Conservation (phyloP, 192 early-diverging fungal species). For the Geosiphon pyriformis region DNA sequence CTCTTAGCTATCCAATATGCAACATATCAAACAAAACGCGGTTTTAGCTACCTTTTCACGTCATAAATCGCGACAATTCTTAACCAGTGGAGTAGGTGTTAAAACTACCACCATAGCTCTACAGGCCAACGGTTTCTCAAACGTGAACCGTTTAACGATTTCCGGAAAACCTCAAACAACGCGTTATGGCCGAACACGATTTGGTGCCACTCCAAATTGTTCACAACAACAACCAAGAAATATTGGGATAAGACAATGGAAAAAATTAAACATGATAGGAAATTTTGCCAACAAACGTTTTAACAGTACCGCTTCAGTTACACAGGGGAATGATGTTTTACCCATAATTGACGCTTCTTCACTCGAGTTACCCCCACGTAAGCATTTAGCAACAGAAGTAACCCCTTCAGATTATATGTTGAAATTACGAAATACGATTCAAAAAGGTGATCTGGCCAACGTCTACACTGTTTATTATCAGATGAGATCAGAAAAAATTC, state of each 20-base stretch:
- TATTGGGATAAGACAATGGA: not conserved
- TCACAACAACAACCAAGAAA: not conserved
- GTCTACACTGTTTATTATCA: too few species aligned
- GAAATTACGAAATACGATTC: too few species aligned
- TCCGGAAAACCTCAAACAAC: slow-evolving; percentile 1
- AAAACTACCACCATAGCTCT: not conserved
- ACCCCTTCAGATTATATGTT: too few species aligned
- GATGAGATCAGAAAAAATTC: not conserved
- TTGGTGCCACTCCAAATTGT: too few species aligned
- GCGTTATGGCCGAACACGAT: not conserved
- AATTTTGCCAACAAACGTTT: not conserved
- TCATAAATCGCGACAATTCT: slow-evolving; percentile 10
- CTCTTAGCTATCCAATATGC: too few species aligned
- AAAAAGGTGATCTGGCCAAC: too few species aligned
- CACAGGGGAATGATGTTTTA: too few species aligned
- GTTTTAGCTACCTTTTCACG: slow-evolving; percentile 16
- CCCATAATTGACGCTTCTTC: too few species aligned
- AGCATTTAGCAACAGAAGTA: too few species aligned
- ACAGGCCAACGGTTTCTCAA: not conserved
- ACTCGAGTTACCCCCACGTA: too few species aligned
- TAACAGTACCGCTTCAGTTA: too few species aligned
- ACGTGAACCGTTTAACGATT: not conserved
- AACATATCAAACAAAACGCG: slow-evolving; percentile 20
- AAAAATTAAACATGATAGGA: not conserved
- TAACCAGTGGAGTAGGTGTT: not conserved